phyloP scores from a whole-genome alignment of 208 protist species.

The Angomonas ambiguus region DNA sequence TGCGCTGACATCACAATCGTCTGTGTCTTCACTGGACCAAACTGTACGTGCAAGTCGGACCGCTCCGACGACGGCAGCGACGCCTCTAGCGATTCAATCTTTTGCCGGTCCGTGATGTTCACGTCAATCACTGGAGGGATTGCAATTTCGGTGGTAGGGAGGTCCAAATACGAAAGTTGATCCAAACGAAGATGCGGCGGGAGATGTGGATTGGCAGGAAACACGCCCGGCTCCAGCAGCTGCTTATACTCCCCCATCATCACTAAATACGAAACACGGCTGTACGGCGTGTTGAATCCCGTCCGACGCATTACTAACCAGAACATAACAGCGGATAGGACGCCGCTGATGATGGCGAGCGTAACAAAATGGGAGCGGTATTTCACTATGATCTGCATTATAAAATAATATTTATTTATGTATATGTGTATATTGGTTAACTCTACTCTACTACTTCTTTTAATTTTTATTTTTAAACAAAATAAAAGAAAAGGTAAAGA shows the following conservation, averaged over 20 bases:
- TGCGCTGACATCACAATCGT: constrained; percentile 69
- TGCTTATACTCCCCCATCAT: constrained; percentile 86
- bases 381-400: constrained; percentile 74
- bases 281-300: constrained; percentile 82
- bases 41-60: constrained; percentile 63
- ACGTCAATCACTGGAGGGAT: constrained; percentile 75
- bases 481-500: constrained; percentile 7
- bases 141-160: constrained; percentile 70
- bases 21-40: constrained; percentile 67
- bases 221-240: constrained; percentile 63
- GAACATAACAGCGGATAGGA: constrained; percentile 59
- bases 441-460: not conserved
- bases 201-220: constrained; percentile 62
- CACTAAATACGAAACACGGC: constrained; percentile 65
- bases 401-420: constrained; percentile 8
- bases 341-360: constrained; percentile 57
- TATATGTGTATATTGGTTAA: constrained; percentile 8
- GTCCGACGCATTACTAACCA: constrained; percentile 75
- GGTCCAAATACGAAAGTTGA: constrained; percentile 67
- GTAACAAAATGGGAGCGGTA: constrained; percentile 60
- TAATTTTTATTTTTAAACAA: constrained; percentile 1
- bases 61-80: constrained; percentile 56
- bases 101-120: constrained; percentile 42
- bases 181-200: constrained; percentile 82
- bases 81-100: constrained; percentile 49